Conservation (phyloP, 805 yeast genomes). For the Monosporozyma servazzii region DNA sequence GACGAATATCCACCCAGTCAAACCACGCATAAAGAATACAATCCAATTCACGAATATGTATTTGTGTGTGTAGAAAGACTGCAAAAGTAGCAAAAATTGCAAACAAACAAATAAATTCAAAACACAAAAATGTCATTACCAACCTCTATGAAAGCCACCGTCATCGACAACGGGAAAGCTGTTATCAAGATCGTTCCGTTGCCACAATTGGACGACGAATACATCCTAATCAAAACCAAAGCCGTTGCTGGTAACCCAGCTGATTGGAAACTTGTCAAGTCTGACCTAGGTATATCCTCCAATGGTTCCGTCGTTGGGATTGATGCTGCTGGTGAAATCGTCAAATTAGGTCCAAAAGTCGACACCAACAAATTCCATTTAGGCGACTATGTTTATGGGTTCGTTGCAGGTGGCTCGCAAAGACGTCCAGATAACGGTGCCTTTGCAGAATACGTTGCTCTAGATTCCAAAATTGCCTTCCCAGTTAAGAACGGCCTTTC, state of each 20-base stretch:
- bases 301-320: slow-evolving; percentile 46
- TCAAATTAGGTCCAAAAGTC: slow-evolving; percentile 38
- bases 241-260: slow-evolving; percentile 58
- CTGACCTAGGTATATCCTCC: slow-evolving; percentile 31
- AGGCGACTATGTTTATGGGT: slow-evolving; percentile 49
- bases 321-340: slow-evolving; percentile 51
- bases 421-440: slow-evolving; percentile 40
- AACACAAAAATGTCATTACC: slow-evolving; percentile 24
- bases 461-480: slow-evolving; percentile 26
- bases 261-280: slow-evolving; percentile 52
- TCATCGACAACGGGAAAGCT: slow-evolving; percentile 28
- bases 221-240: slow-evolving; percentile 38
- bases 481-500: slow-evolving; percentile 6
- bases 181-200: slow-evolving; percentile 24
- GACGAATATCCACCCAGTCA: no score
- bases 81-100: no score
- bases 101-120: no score
- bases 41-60: no score
- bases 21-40: no score
- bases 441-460: slow-evolving; percentile 44
- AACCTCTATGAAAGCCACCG: slow-evolving; percentile 34
- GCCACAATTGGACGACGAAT: slow-evolving; percentile 28
- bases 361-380: slow-evolving; percentile 22
- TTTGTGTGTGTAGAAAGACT: no score
- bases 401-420: slow-evolving; percentile 43